Base-by-base conservation (phyloP, 192 early-diverging fungal genomes). In the Haplosporangium gracile region DNA sequence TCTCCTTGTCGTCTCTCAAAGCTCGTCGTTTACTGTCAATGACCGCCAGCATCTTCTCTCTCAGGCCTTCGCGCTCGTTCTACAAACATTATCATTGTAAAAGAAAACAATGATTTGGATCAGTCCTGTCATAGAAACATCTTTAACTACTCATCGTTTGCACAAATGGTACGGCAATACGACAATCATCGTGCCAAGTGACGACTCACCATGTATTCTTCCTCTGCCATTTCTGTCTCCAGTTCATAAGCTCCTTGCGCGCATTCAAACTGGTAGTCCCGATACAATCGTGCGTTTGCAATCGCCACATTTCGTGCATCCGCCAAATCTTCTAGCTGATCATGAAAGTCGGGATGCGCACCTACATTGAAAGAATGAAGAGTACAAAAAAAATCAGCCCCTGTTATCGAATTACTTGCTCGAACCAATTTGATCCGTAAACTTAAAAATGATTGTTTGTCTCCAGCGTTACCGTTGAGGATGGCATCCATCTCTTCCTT, bases 1-100 rank as follows among this genome's bases (percentile, higher is more conserved):
- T 95, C 74, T 97, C 97, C 79, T 95, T 95, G 68, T 98, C 97
- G 69, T 98, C 97, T 29, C 92, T 91, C 53, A 97, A 83, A 60
- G 94, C 94, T 45, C 92, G 88, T 76, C 95, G 94, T 60, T 94
- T 93, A 36, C 94, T 94, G 76, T 98, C 97, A 42, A 98, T 91
- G 24, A 91, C 92, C 29, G 89, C 89, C 72, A 96, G 90, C 82
- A 98, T 93, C 83, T 93, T 93, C 40, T 97, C 95, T 55, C 93
- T 89, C 24, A 97, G 76, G 5, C 90, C 91, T 75, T 96, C 93
- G 83, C 91, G 91, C 63, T 96, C 95, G 29, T 76, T 82, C 90
- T 92, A 80, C 43, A 39, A 29, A 18, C 24, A 36, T n/a, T 11
- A 4, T 34, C 76, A 72, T 75, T 72, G 18, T 55, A 72, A 60